Base-by-base conservation (phyloP, 345 rosid genomes). In the Euclidium syriacum region DNA sequence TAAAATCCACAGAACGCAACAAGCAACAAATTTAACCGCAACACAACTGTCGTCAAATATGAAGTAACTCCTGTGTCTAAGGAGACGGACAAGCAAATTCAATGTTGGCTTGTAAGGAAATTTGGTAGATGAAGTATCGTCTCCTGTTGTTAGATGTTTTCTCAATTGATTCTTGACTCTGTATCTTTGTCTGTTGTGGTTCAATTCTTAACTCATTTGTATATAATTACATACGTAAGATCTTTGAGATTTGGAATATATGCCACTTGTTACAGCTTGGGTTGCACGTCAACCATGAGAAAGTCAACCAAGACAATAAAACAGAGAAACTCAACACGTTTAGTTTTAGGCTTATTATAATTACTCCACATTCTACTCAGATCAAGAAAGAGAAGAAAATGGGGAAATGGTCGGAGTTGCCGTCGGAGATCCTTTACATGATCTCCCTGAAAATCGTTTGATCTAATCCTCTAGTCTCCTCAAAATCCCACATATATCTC, bases 401-500 rank as follows among this genome's bases (percentile, higher is more conserved):
- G 78, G 46, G 10, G 15, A 34, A 36, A 24, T 77, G 77, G 79
- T 70, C 69, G 5, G 62, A 60, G 25, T 64, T 76, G 41, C 83
- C 73, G 9, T 10, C 4, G 0, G 73, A 76, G 25, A 62, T 76
- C 30, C 18, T 76, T 3, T 0, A 25, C 36, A 47, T 6, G 4
- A 71, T 73, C 32, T 65, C 58, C 8, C 1, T 58, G 17, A 6
- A 22, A 33, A 38, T 73, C 0, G 48, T 29, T 68, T 6, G 75
- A 76, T 51, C 24, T 64, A 16, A 8, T 46, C 40, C 12, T 64
- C 62, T 2, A 47, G 47, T 22, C 51, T 54, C 8, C 32, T 27
- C 15, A 58, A 5, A 26, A 5, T 58, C 50, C 44, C 14, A 51
- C 41, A 11, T 23, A 26, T 5, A 29, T 11, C 41, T 12, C 60